These are phyloP conservation scores for Sugiyamaella grinbergsii DNA, from an alignment of 1,139 yeast species.

Conservation along the genomic window DNA sequence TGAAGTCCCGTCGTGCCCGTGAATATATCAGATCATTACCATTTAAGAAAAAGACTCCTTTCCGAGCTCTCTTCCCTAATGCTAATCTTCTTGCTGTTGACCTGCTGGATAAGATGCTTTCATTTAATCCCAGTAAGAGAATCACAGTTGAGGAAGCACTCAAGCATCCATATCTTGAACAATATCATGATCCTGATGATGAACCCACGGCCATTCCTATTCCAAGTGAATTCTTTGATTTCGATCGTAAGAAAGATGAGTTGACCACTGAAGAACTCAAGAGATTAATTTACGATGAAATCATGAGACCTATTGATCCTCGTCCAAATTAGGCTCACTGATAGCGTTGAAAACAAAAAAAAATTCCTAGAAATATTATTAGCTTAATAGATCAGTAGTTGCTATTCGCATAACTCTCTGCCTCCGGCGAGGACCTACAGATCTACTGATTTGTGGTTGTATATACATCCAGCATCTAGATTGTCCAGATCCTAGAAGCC, in stretches of 20 bases:
- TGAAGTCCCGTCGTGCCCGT: conserved; percentile 81
- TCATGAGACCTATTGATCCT: conserved; percentile 39
- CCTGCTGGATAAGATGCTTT: conserved; percentile 68
- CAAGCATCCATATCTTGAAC: conserved; percentile 73
- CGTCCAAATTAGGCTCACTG: not conserved
- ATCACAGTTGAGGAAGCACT: conserved; percentile 81
- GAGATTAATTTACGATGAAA: conserved; percentile 65
- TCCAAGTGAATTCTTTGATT: conserved; percentile 77
- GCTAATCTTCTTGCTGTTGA: conserved; percentile 76
- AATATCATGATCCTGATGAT: conserved; percentile 81
- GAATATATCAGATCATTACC: conserved; percentile 82
- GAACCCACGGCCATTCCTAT: conserved; percentile 79
- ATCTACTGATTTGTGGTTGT: no score
- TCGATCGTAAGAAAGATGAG: conserved; percentile 74
- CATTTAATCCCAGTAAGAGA: conserved; percentile 78
- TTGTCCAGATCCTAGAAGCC: no score
- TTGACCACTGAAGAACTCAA: conserved; percentile 71
- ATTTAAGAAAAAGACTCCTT: conserved; percentile 58
- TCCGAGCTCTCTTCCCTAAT: conserved; percentile 54
- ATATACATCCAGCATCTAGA: not conserved
- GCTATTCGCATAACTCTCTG: not conserved
- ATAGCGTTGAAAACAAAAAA: no score
- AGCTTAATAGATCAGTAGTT: not conserved
- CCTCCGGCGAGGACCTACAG: no score
- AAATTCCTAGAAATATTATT: not conserved